Percentiles rank a stretch among this genome's conserved stretches.
Conservation (phyloP, 257 asterid species). For the Solanum gandarillasii region DNA sequence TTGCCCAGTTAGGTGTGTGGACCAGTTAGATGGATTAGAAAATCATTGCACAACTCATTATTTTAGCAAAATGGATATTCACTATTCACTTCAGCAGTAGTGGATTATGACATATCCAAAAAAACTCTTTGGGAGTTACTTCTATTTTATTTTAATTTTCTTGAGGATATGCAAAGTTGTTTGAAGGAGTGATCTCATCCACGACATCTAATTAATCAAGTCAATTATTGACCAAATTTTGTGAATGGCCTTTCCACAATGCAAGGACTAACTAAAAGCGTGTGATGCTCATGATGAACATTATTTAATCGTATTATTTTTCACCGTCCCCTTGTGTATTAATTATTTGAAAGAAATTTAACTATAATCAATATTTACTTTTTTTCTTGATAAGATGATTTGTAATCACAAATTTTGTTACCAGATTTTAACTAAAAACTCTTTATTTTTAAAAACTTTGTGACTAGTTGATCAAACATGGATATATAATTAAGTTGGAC, state of each 20-base stretch:
- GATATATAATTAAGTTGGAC: neutral
- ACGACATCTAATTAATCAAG: neutral
- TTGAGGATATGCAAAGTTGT: neutral
- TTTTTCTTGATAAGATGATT: neutral
- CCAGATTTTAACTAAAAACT: neutral
- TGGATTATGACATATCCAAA: neutral
- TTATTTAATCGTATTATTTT: neutral
- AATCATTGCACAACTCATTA: neutral
- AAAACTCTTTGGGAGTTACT: neutral
- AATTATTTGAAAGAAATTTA: neutral
- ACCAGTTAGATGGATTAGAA: neutral
- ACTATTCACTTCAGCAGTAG: neutral
- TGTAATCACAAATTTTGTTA: neutral
- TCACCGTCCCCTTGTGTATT: neutral
- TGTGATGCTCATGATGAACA: neutral
- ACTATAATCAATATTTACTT: neutral
- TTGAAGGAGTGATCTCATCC: neutral
- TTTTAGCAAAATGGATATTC: neutral
- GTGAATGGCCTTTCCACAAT: neutral
- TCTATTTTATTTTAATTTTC: neutral
- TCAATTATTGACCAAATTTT: neutral
- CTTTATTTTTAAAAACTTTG: neutral
- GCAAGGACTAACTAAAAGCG: neutral
- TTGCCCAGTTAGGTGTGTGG: neutral
- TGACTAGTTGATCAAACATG: neutral